Base-by-base conservation (phyloP, 331 rosid genomes). In the Arachis monticola region DNA sequence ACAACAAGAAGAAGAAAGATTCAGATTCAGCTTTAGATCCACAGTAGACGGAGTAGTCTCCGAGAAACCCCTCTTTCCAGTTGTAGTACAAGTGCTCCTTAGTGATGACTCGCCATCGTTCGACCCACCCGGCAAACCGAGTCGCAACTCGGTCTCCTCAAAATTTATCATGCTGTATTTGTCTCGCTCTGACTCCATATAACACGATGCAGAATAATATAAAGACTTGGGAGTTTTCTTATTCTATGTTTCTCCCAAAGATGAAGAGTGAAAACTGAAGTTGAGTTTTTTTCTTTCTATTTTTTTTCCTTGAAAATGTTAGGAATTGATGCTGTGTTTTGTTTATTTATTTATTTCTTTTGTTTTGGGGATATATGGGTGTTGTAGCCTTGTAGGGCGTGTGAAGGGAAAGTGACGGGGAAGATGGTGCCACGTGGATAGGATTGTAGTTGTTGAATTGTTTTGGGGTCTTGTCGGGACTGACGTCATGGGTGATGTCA, bases 101-200 rank as follows among this genome's bases (percentile, higher is more conserved):
- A 53, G 14, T 0, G 73, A 22, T n/a, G 63, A 40, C 2, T 82
- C 86, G 7, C 44, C 67, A 40, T 76, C 84, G 13, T 6, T 12
- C 0, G 75, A 56, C 2, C 80, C 90, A 14, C 96, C 92, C 10
- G 98, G 96, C 35, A 94, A 67, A 2, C 98, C 98, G 1, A 94
- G 89, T 5, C 98, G 85, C 13, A 93, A 56, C 77, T 93, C 98
- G 5, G 98, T 93, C 66, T 89, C 96, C 59, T 93, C 97, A 1
- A 93, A 93, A 13, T 91, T 84, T 6, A 87, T 89, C 89, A 74
- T 78, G 10, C 67, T 85, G 74, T 82, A 85, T 48, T 74, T 70
- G 30, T 78, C 82, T 7, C 57, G 40, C 59, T 74, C 84, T 8
- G 60, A 63, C 6, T 58, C 64, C 51, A 48, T 59, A 48, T 69